These are phyloP conservation scores for Thamnidium elegans DNA, from an alignment of 192 early-diverging fungal species.

Conservation along the genomic window DNA sequence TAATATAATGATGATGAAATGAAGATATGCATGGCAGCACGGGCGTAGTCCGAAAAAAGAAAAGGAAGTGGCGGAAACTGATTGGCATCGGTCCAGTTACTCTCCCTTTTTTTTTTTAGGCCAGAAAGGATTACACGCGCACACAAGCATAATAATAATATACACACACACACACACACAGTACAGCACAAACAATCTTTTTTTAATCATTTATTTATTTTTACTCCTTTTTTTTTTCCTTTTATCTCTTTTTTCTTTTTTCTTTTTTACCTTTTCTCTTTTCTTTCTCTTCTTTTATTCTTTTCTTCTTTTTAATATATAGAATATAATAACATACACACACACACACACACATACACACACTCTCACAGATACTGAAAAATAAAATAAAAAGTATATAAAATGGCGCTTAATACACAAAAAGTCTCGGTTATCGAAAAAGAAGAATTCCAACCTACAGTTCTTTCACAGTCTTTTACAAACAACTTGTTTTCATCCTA, in stretches of 20 bases:
- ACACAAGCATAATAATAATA: neutral
- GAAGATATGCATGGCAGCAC: neutral
- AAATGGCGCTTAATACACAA: constrained; percentile 6
- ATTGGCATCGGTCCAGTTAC: constrained; percentile 10
- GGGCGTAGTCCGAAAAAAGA: constrained; percentile 27
- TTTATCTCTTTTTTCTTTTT: neutral
- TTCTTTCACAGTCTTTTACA: constrained; percentile 2
- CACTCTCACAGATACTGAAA: too few relatives aligned
- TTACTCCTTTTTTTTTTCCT: neutral
- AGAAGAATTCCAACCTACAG: constrained; percentile 7
- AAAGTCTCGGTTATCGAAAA: constrained; percentile 13
- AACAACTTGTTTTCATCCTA: too few relatives aligned
- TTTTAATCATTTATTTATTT: neutral
- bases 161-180: neutral
- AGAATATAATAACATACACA: neutral
- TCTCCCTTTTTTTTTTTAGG: constrained; percentile 10
- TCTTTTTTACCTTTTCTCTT: constrained; percentile 6
- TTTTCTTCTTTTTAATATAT: constrained; percentile 8
- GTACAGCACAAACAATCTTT: neutral
- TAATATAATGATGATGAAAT: too few relatives aligned
- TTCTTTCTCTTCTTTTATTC: neutral
- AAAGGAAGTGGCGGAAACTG: constrained; percentile 22
- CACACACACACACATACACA: neutral
- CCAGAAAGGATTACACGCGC: too few relatives aligned
- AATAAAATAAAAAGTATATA: too few relatives aligned